Percentiles rank a stretch among this genome's conserved stretches.
Conservation (phyloP, 2,329 filamentous ascomycete genomes). For the Aphanoascus verrucosus region DNA sequence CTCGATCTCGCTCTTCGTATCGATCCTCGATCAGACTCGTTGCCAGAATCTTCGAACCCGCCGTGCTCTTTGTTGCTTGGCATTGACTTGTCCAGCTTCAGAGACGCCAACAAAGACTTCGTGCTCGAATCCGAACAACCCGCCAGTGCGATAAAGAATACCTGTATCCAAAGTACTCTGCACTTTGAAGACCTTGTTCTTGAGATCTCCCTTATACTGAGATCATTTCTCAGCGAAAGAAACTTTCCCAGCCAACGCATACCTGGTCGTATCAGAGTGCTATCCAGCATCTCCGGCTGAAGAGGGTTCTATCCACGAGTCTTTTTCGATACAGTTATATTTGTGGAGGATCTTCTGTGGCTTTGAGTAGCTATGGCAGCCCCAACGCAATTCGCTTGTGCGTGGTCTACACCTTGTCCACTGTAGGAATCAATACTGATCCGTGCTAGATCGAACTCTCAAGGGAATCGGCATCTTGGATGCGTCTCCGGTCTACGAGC, state of each 20-base stretch:
- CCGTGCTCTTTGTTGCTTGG: conserved; percentile 27
- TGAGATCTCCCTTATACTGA: too few relatives aligned
- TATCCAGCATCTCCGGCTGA: neutral
- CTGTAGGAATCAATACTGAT: conserved; percentile 13
- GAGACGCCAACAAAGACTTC: conserved; percentile 10
- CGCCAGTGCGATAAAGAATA: neutral
- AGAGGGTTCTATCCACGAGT: conserved; percentile 4
- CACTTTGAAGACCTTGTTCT: neutral
- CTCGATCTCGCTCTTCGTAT: conserved; percentile 1
- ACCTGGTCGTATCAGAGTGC: neutral
- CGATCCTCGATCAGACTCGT: neutral
- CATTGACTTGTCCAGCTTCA: conserved; percentile 42
- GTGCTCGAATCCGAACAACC: neutral
- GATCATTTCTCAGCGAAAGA: too few relatives aligned
- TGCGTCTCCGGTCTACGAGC: conserved; percentile 76
- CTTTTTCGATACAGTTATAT: conserved; percentile 2
- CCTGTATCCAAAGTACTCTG: neutral
- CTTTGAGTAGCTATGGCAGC: conserved; percentile 91
- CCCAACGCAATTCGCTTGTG: conserved; percentile 86
- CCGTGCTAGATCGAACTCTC: conserved; percentile 64
- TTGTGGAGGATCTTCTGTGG: conserved; percentile 46
- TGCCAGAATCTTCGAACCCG: neutral
- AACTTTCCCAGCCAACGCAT: neutral
- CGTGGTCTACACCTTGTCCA: conserved; percentile 22
- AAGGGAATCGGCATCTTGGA: conserved; percentile 93